Percentiles rank a stretch among this genome's conserved stretches.
Evolutionary conservation across 345 rosid species (phyloP).

Genomic region (Schrenkiella parvula): DNA sequence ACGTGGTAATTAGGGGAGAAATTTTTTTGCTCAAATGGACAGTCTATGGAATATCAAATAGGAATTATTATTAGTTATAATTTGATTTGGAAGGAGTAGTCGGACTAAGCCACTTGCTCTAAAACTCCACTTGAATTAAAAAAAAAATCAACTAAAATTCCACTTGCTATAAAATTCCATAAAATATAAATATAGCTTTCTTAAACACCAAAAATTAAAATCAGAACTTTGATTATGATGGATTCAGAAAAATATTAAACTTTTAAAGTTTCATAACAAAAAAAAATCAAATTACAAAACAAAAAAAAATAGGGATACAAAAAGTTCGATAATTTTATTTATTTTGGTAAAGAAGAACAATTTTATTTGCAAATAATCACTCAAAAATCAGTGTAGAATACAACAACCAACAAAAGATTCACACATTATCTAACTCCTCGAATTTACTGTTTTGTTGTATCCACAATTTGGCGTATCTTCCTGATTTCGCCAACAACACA

Average conservation of each 20-base stretch:
- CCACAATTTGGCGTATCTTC: constrained; percentile 90
- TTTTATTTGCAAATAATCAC: not conserved
- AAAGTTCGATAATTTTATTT: not conserved
- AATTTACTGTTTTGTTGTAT: constrained; percentile 65
- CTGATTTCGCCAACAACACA: constrained; percentile 53
- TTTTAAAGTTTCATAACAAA: not conserved
- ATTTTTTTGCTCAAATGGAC: no score
- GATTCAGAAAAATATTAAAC: not conserved
- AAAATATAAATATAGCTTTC: not conserved
- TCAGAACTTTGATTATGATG: not conserved
- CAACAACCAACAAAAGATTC: no score
- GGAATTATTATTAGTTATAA: no score
- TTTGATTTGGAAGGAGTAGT: no score
- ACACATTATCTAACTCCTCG: no score
- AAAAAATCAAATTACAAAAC: not conserved
- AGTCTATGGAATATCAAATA: no score
- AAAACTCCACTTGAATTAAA: no score
- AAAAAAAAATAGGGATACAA: no score
- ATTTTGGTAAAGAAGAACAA: not conserved
- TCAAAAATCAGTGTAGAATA: not conserved
- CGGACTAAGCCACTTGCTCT: no score
- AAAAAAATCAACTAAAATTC: no score
- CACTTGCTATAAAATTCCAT: not conserved
- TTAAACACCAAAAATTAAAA: no score
- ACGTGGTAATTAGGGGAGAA: no score